Evolutionary conservation across 1,139 yeast genomes (phyloP).

Genomic region (Blastobotrys apis): DNA sequence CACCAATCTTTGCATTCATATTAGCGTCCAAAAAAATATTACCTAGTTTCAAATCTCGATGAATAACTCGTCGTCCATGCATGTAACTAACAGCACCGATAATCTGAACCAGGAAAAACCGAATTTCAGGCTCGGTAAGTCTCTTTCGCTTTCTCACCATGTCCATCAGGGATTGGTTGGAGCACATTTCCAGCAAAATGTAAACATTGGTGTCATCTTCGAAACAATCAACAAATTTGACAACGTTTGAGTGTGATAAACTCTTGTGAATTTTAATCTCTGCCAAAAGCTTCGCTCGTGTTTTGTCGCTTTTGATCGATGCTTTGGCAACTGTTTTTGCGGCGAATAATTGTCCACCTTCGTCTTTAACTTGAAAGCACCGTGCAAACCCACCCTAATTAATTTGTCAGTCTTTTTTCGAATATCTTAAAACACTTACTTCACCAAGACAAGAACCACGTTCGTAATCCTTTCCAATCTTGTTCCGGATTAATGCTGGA

Average conservation of each 20-base stretch:
- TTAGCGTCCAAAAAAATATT: conserved; percentile 89
- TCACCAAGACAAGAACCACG: conserved; percentile 92
- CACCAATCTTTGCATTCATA: conserved; percentile 93
- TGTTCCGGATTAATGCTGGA: conserved; percentile 83
- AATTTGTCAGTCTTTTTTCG: not conserved
- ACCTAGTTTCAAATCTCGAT: conserved; percentile 90
- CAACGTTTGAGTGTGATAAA: conserved; percentile 84
- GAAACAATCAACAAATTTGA: conserved; percentile 87
- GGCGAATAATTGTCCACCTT: conserved; percentile 81
- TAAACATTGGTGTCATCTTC: conserved; percentile 94
- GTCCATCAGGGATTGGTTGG: conserved; percentile 81
- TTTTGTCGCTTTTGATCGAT: conserved; percentile 85
- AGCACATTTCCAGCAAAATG: conserved; percentile 84
- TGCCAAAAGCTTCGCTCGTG: conserved; percentile 76
- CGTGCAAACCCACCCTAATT: conserved; percentile 89
- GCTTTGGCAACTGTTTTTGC: conserved; percentile 98
- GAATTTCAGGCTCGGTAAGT: conserved; percentile 86
- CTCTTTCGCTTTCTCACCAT: conserved; percentile 76
- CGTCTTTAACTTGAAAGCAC: conserved; percentile 94
- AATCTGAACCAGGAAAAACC: conserved; percentile 85
- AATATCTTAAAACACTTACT: conserved; percentile 27
- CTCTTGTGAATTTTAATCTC: conserved; percentile 95
- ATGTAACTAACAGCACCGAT: conserved; percentile 90
- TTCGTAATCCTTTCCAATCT: conserved; percentile 83
- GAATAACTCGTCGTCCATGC: conserved; percentile 91